Evolutionary conservation across 495 filamentous ascomycete genomes (phyloP), one percentile per base, ranked within the genome.

Genomic region (Lophium mytilinum): DNA sequence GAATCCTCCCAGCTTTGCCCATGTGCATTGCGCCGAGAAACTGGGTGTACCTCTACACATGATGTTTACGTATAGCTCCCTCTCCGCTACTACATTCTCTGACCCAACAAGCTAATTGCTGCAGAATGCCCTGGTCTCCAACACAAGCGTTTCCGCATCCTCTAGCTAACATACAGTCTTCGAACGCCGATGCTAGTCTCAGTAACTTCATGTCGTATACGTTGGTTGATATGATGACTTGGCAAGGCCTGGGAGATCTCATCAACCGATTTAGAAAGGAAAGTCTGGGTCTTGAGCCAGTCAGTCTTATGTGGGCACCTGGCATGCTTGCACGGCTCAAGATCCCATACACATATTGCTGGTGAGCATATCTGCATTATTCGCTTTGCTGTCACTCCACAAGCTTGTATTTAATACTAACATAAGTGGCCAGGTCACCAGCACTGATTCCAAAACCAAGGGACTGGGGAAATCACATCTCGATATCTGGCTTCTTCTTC

Each of bases 1-100:
- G 0, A 86, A 85, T 66, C 83, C 83, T 1, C 81, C 81, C 1
- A 82, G 77, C 56, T 84, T 87, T 67, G 83, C 82, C 0, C 83
- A 86, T 73, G 62, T 85, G 0, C 82, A 85, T 63, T 83, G 79
- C 60, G 83, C 82, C 0, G 75, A 86, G 66, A 78, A 75, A 18
- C 62, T 87, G 9, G 75, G 75, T 0, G 76, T 86, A 33, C 83
- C 83, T 9, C 62, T 85, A 9, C 83, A 86, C 60, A 69, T 87
- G 56, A 82, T 86, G 75, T 85, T 84, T 65, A 85, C 82, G 64
- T 66, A 68, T 50, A 67, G 57, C 34, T 33, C 10, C 33, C 24
- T 10, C 11, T 30, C 15, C 8, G 12, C 35, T 35, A 37, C 7
- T 53, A 7, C 12, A n/a, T n/a, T n/a, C 12, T 18, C 33, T 17